These are phyloP conservation scores for Nicotiana tomentosiformis DNA, from an alignment of 257 asterid genomes.

Conservation along the genomic window DNA sequence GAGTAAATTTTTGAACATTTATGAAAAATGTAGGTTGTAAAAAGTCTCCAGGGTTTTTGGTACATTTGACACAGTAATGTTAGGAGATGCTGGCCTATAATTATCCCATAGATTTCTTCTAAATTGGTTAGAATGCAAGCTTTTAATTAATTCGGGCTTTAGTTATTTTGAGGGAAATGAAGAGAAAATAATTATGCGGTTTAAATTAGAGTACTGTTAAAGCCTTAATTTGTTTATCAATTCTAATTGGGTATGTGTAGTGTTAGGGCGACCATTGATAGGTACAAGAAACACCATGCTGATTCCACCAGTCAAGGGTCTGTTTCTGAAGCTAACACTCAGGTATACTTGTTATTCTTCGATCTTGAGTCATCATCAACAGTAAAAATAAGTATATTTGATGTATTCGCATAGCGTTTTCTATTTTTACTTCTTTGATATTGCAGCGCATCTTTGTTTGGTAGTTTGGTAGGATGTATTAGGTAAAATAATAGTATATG, in stretches of 20 bases:
- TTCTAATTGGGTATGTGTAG: conserved; percentile 28
- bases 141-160: background rate
- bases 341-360: conserved; percentile 26
- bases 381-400: too few relatives aligned
- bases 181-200: background rate
- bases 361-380: too few relatives aligned
- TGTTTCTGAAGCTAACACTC: conserved; percentile 79
- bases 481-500: too few relatives aligned
- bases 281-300: conserved; percentile 72
- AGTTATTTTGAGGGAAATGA: too few relatives aligned
- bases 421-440: background rate
- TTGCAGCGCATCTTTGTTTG: too few relatives aligned
- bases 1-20: too few relatives aligned
- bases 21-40: too few relatives aligned
- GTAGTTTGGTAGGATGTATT: too few relatives aligned
- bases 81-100: too few relatives aligned
- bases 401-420: background rate
- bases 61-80: too few relatives aligned
- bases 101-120: too few relatives aligned
- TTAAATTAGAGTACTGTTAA: background rate
- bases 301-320: conserved; percentile 61
- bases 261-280: conserved; percentile 80
- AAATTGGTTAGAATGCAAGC: background rate
- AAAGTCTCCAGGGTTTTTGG: too few relatives aligned
- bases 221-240: background rate